Base-by-base conservation (phyloP, 1,284 basidiomycete genomes). In the Irpex sp. region DNA sequence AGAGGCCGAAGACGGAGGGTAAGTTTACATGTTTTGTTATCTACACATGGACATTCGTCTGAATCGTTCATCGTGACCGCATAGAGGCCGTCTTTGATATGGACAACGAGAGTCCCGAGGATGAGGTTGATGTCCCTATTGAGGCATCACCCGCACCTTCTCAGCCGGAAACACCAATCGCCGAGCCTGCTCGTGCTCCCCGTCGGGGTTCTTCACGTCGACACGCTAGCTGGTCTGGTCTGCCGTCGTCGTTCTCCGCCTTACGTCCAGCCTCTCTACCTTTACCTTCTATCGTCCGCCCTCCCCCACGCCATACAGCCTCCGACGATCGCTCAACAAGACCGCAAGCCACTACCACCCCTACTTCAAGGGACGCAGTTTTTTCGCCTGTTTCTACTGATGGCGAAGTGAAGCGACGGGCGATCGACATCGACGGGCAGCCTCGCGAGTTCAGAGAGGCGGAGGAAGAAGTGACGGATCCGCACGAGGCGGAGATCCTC, bases 81-180 rank as follows among this genome's bases (percentile, higher is more conserved):
- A 51, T 17, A 90, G 89, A 87, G 60, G 78, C 86, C 76, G 82
- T 92, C 47, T 92, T 92, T 67, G 83, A 85, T 57, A 75, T 91
- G 66, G 89, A 88, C 56, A 81, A 72, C 55, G 76, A 78, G 60
- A 51, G 21, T 8, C 36, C 61, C 15, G 59, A 56, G 50, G 64
- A 65, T 5, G 50, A 58, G 39, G 47, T 43, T 53, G 67, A 69
- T 39, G 61, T 51, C 21, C 53, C 65, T 17, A 63, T 59, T 11
- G 51, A 55, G 21, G 11, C 53, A 2, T 55, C 58, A 36, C 61
- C 68, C 6, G 61, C 68, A 5, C 61, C 65, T 35, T 61, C 61
- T 19, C 55, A 69, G 67, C 55, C 68, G 53, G 47, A 64, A 33
- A 57, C 68, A 55, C 60, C 70, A 47, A 47, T 65, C 7, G 57